phyloP scores from a whole-genome alignment of 2,329 filamentous ascomycete genomes.

The Alternaria triticimaculans region DNA sequence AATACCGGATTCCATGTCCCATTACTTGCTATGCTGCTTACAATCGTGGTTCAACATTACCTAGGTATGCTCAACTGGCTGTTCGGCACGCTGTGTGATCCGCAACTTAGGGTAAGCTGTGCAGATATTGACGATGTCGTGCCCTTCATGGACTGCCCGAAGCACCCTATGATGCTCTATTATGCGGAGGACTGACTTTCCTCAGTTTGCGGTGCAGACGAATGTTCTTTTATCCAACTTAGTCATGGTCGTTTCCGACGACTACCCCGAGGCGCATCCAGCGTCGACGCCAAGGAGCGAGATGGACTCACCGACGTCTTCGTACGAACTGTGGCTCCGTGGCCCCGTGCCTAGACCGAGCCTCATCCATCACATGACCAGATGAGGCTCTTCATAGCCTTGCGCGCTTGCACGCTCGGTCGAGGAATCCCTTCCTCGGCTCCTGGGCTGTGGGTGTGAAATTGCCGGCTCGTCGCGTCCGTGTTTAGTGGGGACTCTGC shows the following conservation, averaged over 20 bases:
- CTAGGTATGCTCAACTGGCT: slow-evolving; percentile 33
- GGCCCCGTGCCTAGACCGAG: not conserved
- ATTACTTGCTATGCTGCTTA: slow-evolving; percentile 47
- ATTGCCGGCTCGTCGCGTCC: slow-evolving; percentile 9
- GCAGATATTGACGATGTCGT: not conserved
- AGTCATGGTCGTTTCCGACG: not conserved
- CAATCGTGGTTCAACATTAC: slow-evolving; percentile 48
- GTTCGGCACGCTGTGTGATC: slow-evolving; percentile 30
- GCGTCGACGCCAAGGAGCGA: not conserved
- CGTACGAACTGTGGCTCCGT: not conserved
- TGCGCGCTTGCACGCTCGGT: slow-evolving; percentile 5
- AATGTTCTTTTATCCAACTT: not conserved
- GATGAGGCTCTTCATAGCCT: not conserved
- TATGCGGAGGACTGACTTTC: not conserved
- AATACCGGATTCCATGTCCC: slow-evolving; percentile 23
- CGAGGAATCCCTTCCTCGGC: slow-evolving; percentile 6
- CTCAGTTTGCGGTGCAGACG: not conserved
- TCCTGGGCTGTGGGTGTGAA: not conserved
- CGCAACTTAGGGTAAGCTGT: not conserved
- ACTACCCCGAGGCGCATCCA: not conserved
- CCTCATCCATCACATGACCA: not conserved
- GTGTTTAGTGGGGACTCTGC: slow-evolving; percentile 6
- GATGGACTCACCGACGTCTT: not conserved
- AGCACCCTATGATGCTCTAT: not conserved
- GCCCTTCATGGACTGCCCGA: not conserved